These are phyloP conservation scores for Schoenoplectus triqueter DNA, from an alignment of 202 grass and related monocot genomes.

Conservation along the genomic window DNA sequence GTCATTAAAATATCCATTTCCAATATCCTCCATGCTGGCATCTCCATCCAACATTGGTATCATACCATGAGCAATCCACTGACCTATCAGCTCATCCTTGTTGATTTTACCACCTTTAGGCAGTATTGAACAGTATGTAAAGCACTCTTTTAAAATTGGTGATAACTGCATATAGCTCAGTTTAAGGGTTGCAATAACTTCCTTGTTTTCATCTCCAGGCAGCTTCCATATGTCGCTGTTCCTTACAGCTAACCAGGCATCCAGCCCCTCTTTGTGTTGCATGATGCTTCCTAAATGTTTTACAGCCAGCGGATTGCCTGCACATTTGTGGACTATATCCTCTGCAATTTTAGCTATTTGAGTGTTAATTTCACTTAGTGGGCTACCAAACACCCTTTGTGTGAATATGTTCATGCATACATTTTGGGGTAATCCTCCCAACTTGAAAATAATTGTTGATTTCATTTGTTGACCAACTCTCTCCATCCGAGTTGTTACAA, in stretches of 20 bases:
- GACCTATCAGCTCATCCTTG: constrained; percentile 56
- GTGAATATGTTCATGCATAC: constrained; percentile 40
- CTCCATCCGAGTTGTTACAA: background rate
- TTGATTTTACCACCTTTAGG: constrained; percentile 45
- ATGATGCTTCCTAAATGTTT: constrained; percentile 35
- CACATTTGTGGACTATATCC: constrained; percentile 39
- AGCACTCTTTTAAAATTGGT: constrained; percentile 39
- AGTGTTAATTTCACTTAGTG: background rate
- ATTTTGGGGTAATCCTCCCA: background rate
- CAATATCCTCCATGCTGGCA: constrained; percentile 30
- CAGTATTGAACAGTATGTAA: too few relatives aligned
- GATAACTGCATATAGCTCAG: constrained; percentile 60
- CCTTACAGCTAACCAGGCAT: background rate
- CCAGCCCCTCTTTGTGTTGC: background rate
- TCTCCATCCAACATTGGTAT: constrained; percentile 30
- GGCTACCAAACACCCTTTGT: background rate
- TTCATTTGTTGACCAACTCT: too few relatives aligned
- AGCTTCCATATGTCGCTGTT: constrained; percentile 20
- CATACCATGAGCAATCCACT: constrained; percentile 63
- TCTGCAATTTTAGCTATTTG: constrained; percentile 26
- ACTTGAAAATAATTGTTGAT: too few relatives aligned
- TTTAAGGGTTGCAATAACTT: constrained; percentile 51
- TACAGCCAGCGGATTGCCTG: constrained; percentile 38
- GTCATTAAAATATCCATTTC: constrained; percentile 50
- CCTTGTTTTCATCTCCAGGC: constrained; percentile 45